Percentiles rank a stretch among this genome's conserved stretches.
Conservation (phyloP, 2,329 filamentous ascomycete species). For the Plectosphaerella plurivora region DNA sequence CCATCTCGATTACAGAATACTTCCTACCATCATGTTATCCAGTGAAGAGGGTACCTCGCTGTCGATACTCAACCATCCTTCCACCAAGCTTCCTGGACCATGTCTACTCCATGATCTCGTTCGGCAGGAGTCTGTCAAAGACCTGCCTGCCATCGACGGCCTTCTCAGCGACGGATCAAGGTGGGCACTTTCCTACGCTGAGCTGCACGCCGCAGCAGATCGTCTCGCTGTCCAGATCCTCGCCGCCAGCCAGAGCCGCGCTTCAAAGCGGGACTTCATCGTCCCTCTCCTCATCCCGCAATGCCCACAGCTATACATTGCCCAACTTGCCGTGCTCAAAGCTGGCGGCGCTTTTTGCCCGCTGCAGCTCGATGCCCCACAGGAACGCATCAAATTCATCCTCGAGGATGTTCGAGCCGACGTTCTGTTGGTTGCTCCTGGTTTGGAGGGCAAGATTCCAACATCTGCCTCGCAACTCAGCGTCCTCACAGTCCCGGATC, state of each 20-base stretch:
- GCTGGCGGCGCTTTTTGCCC: slow-evolving; percentile 84
- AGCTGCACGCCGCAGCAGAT: slow-evolving; percentile 56
- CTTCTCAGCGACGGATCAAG: slow-evolving; percentile 41
- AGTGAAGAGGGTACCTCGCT: slow-evolving; percentile 11
- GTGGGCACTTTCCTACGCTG: slow-evolving; percentile 52
- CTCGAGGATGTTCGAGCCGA: slow-evolving; percentile 68
- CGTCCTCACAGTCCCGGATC: slow-evolving; percentile 33
- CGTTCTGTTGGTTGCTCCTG: slow-evolving; percentile 60
- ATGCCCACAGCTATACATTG: slow-evolving; percentile 70
- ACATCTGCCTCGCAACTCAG: neutral
- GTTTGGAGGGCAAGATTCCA: slow-evolving; percentile 26
- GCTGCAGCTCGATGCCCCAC: slow-evolving; percentile 71
- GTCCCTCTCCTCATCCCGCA: slow-evolving; percentile 77
- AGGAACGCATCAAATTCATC: slow-evolving; percentile 76
- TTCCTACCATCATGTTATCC: too few species aligned
- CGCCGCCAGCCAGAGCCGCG: neutral
- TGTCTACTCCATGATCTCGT: slow-evolving; percentile 57
- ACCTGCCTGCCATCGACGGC: slow-evolving; percentile 59
- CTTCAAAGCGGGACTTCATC: slow-evolving; percentile 28
- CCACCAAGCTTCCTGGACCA: slow-evolving; percentile 36
- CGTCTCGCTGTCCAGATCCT: slow-evolving; percentile 42
- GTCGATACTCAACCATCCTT: slow-evolving; percentile 42
- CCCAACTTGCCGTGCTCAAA: slow-evolving; percentile 73
- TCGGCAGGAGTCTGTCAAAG: slow-evolving; percentile 24
- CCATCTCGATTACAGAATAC: too few species aligned